Conservation (phyloP, 2,329 filamentous ascomycete genomes). For the Talaromyces sp. region DNA sequence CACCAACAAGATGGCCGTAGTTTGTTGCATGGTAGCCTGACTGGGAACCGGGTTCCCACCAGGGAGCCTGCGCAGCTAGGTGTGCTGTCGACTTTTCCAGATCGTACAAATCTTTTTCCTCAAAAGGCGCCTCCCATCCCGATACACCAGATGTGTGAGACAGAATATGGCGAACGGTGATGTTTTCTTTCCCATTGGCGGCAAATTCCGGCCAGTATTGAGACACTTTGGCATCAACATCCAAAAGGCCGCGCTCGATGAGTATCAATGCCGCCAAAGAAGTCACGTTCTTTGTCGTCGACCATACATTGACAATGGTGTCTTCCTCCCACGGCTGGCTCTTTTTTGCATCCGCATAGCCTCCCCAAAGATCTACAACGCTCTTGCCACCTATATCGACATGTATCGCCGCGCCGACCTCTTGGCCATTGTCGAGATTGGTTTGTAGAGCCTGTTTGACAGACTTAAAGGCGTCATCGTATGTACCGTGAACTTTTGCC, state of each 20-base stretch:
- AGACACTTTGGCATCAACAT: constrained; percentile 33
- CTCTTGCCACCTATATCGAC: constrained; percentile 39
- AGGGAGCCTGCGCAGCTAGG: constrained; percentile 40
- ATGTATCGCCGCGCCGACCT: constrained; percentile 44
- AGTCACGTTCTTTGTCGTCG: constrained; percentile 36
- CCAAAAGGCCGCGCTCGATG: constrained; percentile 36
- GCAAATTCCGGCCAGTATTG: constrained; percentile 48
- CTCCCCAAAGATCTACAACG: constrained; percentile 46
- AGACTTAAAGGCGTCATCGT: constrained; percentile 32
- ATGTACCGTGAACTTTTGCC: constrained; percentile 31
- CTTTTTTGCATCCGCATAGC: constrained; percentile 27
- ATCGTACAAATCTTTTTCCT: constrained; percentile 31
- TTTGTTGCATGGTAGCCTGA: constrained; percentile 41
- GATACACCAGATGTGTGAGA: constrained; percentile 36
- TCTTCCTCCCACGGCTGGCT: constrained; percentile 35
- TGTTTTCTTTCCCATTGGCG: constrained; percentile 36
- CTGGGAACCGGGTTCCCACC: constrained; percentile 42
- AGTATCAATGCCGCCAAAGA: constrained; percentile 37
- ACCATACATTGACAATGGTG: constrained; percentile 40
- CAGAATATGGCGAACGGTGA: constrained; percentile 39
- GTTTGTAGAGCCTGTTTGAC: constrained; percentile 32
- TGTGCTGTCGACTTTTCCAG: constrained; percentile 22
- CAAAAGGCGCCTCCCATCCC: constrained; percentile 30
- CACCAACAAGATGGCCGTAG: constrained; percentile 42
- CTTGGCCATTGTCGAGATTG: constrained; percentile 33